These are phyloP conservation scores for Acer yangbiense DNA, from an alignment of 345 rosid species.

Conservation along the genomic window DNA sequence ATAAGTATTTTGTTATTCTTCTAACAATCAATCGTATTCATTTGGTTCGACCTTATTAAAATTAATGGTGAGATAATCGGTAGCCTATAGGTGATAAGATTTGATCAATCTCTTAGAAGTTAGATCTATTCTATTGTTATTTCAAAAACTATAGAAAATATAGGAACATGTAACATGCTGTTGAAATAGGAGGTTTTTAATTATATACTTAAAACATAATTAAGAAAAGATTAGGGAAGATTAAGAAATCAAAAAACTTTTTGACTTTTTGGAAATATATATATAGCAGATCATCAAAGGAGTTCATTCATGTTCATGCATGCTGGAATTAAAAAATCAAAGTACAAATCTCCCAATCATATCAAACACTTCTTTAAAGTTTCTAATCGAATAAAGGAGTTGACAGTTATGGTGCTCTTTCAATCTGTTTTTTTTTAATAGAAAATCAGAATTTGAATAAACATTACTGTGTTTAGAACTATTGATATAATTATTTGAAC, in stretches of 20 bases:
- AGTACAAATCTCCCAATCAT: background rate
- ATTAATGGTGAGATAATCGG: too few species aligned
- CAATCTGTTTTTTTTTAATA: background rate
- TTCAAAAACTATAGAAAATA: background rate
- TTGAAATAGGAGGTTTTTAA: background rate
- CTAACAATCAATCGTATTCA: too few species aligned
- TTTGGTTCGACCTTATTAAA: too few species aligned
- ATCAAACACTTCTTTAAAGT: too few species aligned
- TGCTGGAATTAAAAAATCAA: too few species aligned
- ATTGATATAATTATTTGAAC: background rate
- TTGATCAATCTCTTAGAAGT: background rate
- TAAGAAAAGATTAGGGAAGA: background rate
- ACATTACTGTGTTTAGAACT: background rate
- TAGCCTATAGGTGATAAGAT: too few species aligned
- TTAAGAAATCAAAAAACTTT: background rate
- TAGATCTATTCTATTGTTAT: background rate
- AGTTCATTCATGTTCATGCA: background rate
- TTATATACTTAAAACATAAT: background rate
- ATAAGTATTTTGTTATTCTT: too few species aligned
- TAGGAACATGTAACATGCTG: background rate
- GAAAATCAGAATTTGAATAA: background rate
- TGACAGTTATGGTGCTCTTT: background rate
- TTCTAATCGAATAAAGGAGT: background rate
- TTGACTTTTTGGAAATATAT: background rate
- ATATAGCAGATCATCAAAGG: background rate